Evolutionary conservation across 2,329 filamentous ascomycete genomes (phyloP), one percentile per base, ranked within the genome.

Genomic region (Trematosphaeria pertusa): DNA sequence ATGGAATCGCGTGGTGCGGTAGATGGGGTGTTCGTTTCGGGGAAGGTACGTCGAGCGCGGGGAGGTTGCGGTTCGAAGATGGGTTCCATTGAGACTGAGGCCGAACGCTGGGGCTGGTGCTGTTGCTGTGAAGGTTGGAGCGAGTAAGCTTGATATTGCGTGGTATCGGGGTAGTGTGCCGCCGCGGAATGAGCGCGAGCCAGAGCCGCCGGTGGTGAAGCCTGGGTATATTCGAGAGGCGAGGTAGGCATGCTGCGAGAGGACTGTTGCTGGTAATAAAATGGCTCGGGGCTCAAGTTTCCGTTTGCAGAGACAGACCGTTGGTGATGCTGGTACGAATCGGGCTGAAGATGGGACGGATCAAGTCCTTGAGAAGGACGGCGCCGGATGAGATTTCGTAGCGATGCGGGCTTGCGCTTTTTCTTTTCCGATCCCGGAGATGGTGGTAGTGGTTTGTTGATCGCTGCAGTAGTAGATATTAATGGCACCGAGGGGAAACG

Each of bases 211-310:
- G 54, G 47, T 12, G 46, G 18, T 35, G 54, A 35, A 12, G 45
- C 37, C 11, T 62, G 51, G 21, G 36, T 37, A 42, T 57, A 58
- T 35, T 46, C 53, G 31, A 55, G 54, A 11, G 69, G 69, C 6
- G 67, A 69, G 41, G 46, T 64, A 8, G 69, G 67, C 67, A 71
- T 70, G 50, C 69, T 72, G 12, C 59, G 62, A 39, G 64, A 68
- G 40, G 64, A 59, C 15, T 51, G 51, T 31, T 64, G 57, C 20
- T 54, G 48, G 26, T 58, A 48, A 21, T 53, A 49, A 31, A 47
- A 36, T 8, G 62, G 58, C n/a, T 67, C 59, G 24, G 64, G 51
- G 37, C 40, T 59, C 31, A 67, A 44, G 18, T 54, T 52, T 19
- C 52, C 48, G 21, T 49, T 54, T 33, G 55, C 50, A 10, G 58